phyloP scores from a whole-genome alignment of 192 early-diverging fungal genomes.

The Cetraspora pellucida region DNA sequence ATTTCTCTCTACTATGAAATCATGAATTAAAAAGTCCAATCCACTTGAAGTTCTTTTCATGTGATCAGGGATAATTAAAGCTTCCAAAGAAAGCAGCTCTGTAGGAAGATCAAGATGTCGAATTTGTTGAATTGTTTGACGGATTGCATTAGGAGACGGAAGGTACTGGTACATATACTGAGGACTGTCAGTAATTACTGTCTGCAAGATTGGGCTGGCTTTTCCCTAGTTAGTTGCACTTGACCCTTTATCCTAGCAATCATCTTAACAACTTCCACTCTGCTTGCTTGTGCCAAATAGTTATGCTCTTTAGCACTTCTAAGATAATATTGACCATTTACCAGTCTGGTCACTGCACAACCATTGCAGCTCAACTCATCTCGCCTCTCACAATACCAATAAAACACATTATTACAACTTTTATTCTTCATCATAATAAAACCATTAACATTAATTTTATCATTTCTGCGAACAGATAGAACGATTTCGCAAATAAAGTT shows the following conservation, averaged over 20 bases:
- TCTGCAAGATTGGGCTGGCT: slow-evolving; percentile 10
- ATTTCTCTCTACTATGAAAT: neutral
- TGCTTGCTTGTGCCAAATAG: neutral
- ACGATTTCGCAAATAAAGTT: slow-evolving; percentile 4
- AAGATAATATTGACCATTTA: slow-evolving; percentile 7
- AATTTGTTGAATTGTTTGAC: slow-evolving; percentile 4
- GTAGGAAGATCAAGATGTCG: neutral
- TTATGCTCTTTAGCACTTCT: neutral
- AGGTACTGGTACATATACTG: neutral
- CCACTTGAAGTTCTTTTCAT: slow-evolving; percentile 3
- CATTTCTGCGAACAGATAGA: neutral
- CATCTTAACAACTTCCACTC: neutral
- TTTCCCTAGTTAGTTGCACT: neutral
- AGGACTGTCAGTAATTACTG: neutral
- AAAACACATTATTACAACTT: neutral
- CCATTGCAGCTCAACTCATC: neutral
- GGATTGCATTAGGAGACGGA: neutral
- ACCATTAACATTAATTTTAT: slow-evolving; percentile 21
- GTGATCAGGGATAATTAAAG: slow-evolving; percentile 3
- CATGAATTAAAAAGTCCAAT: neutral
- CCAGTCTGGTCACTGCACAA: neutral
- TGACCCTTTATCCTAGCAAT: neutral
- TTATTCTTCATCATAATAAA: neutral
- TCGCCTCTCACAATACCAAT: slow-evolving; percentile 10
- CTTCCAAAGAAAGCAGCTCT: neutral